Conservation (phyloP, 2,329 filamentous ascomycete genomes). For the Alternaria alternata region DNA sequence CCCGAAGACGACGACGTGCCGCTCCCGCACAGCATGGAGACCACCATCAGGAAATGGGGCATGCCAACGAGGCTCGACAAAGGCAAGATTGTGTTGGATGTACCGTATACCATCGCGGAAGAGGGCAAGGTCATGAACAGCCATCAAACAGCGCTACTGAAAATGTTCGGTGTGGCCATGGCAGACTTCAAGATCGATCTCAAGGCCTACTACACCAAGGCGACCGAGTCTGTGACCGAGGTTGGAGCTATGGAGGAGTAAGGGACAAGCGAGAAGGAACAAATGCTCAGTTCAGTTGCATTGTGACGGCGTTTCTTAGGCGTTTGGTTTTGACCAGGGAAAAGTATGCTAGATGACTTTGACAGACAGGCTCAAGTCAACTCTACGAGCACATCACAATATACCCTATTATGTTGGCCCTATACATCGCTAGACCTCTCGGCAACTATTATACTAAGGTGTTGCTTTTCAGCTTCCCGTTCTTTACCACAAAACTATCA, state of each 20-base stretch:
- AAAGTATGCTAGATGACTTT: slow-evolving; percentile 27
- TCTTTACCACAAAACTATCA: neutral
- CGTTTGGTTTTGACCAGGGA: slow-evolving; percentile 27
- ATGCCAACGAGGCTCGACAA: slow-evolving; percentile 89
- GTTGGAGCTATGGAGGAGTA: slow-evolving; percentile 59
- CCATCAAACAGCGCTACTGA: slow-evolving; percentile 90
- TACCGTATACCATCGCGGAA: slow-evolving; percentile 78
- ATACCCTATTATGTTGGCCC: slow-evolving; percentile 35
- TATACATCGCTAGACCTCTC: neutral
- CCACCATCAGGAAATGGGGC: slow-evolving; percentile 85
- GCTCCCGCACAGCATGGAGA: slow-evolving; percentile 87
- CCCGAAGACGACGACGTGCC: slow-evolving; percentile 83
- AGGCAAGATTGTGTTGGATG: slow-evolving; percentile 83
- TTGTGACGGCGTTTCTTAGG: slow-evolving; percentile 36
- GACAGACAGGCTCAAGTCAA: slow-evolving; percentile 13
- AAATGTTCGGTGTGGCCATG: slow-evolving; percentile 89
- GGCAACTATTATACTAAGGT: neutral
- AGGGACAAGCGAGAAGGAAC: neutral
- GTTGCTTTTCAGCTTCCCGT: neutral
- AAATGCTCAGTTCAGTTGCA: slow-evolving; percentile 20
- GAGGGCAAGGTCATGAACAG: slow-evolving; percentile 87
- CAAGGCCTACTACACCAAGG: slow-evolving; percentile 65
- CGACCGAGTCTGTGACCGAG: slow-evolving; percentile 58
- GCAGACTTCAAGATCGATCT: slow-evolving; percentile 88
- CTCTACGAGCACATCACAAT: slow-evolving; percentile 31